These are phyloP conservation scores for Eleusine indica DNA, from an alignment of 176 grass and related monocot genomes.

Conservation along the genomic window DNA sequence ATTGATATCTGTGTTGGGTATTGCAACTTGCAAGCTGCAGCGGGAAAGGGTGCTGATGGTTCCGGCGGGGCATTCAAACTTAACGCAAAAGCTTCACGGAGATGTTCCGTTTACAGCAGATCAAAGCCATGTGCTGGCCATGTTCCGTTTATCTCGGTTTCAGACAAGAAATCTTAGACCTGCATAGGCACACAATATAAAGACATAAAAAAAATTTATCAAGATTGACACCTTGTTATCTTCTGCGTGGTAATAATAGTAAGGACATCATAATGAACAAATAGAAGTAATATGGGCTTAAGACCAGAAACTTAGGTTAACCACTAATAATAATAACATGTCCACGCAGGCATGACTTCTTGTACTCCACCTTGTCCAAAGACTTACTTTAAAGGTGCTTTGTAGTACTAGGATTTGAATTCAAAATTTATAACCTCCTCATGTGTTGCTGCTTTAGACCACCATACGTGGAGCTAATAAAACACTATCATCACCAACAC, in stretches of 20 bases:
- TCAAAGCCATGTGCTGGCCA: constrained; percentile 33
- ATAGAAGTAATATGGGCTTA: neutral
- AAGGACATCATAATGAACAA: neutral
- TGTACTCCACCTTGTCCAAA: neutral
- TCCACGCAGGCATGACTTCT: neutral
- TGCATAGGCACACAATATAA: no score
- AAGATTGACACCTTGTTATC: neutral
- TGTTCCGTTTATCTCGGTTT: neutral
- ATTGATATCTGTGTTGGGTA: neutral
- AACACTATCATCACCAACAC: constrained; percentile 11
- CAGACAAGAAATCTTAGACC: constrained; percentile 12
- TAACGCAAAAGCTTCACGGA: constrained; percentile 17
- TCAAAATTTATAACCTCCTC: neutral
- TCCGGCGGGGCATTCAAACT: neutral
- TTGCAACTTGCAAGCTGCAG: constrained; percentile 35
- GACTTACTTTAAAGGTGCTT: neutral
- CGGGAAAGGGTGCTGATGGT: neutral
- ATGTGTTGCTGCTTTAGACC: constrained; percentile 15
- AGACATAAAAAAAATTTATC: no score
- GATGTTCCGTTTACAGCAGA: constrained; percentile 30
- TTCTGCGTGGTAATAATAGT: neutral
- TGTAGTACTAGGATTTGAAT: neutral
- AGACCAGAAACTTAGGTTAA: no score
- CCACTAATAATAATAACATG: neutral
- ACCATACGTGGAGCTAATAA: constrained; percentile 6